These are phyloP conservation scores for Orychophragmus violaceus DNA, from an alignment of 345 rosid genomes.

Conservation along the genomic window DNA sequence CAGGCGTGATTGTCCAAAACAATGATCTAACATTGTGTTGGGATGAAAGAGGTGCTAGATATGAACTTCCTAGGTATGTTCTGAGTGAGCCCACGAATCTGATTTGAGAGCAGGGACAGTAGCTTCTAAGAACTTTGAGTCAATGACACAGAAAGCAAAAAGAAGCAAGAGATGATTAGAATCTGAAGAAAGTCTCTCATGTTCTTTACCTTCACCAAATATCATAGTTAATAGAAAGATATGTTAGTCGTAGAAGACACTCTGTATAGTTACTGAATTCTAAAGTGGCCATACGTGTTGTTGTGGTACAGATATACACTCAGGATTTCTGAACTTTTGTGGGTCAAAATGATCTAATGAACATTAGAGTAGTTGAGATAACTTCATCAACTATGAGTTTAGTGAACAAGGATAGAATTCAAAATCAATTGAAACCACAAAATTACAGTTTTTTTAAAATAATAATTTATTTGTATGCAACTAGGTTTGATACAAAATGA, in stretches of 20 bases:
- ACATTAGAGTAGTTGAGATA: not conserved
- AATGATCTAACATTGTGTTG: constrained; percentile 68
- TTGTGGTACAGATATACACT: not conserved
- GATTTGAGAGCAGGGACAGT: constrained; percentile 39
- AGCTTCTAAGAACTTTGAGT: not conserved
- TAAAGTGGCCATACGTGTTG: not conserved
- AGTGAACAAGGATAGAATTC: not conserved
- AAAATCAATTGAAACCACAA: not conserved
- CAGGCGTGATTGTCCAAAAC: constrained; percentile 61
- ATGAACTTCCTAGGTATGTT: constrained; percentile 76
- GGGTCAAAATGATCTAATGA: not conserved
- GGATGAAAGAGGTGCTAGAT: constrained; percentile 85
- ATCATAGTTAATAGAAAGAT: not conserved
- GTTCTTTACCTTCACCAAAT: not conserved
- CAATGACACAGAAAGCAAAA: not conserved
- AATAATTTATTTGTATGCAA: not conserved
- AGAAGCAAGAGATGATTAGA: constrained; percentile 6
- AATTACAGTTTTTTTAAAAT: not conserved
- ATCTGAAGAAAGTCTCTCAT: not conserved
- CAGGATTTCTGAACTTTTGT: not conserved
- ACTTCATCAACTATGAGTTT: not conserved
- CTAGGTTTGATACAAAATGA: constrained; percentile 15
- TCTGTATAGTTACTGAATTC: not conserved
- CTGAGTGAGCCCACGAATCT: constrained; percentile 76
- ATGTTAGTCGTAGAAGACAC: not conserved